Evolutionary conservation across 768 basidiomycete genomes (phyloP).

Genomic region (Pisolithus tinctorius): DNA sequence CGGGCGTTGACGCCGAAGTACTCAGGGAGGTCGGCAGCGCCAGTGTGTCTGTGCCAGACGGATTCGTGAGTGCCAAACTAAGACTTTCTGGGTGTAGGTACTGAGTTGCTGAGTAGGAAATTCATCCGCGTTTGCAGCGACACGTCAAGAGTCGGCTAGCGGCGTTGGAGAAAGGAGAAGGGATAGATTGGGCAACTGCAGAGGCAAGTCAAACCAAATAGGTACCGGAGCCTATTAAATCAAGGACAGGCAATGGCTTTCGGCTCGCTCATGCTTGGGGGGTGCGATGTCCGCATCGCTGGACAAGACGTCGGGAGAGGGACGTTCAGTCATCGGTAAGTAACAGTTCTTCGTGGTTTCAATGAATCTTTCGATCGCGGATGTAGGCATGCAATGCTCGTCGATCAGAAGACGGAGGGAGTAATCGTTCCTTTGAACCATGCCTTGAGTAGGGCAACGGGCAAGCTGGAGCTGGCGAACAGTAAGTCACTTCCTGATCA

Average conservation of each 20-base stretch:
- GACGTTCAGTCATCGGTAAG: constrained; percentile 74
- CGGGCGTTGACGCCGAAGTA: constrained; percentile 52
- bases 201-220: constrained; percentile 44
- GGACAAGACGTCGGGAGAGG: constrained; percentile 92
- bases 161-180: constrained; percentile 59
- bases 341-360: background rate
- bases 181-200: constrained; percentile 85
- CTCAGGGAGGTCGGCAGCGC: constrained; percentile 57
- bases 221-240: background rate
- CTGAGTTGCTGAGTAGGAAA: constrained; percentile 41
- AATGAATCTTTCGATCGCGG: background rate
- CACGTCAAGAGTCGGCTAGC: constrained; percentile 75
- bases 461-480: constrained; percentile 81
- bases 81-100: background rate
- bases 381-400: constrained; percentile 78
- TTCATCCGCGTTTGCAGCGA: constrained; percentile 71
- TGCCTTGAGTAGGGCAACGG: constrained; percentile 42
- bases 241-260: constrained; percentile 69
- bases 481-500: constrained; percentile 42
- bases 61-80: constrained; percentile 49
- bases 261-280: constrained; percentile 78
- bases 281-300: constrained; percentile 79
- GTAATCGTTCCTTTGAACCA: constrained; percentile 81
- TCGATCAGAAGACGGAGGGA: constrained; percentile 77
- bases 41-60: constrained; percentile 53